Conservation (phyloP, 2,329 filamentous ascomycete genomes). For the Periconia sp. region DNA sequence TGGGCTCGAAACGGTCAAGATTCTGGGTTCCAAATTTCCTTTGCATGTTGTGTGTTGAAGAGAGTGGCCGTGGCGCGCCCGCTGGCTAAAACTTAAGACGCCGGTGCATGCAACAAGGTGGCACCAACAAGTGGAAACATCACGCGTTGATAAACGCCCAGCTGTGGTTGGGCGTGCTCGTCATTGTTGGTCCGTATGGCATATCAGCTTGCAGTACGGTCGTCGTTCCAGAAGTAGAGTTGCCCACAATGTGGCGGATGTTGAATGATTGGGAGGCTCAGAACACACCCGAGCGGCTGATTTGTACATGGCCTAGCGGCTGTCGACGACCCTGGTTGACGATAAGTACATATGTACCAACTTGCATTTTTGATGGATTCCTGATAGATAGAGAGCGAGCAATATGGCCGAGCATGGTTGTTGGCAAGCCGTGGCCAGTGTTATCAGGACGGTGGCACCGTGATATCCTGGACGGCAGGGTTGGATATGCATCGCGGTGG, state of each 20-base stretch:
- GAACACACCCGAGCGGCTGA: background rate
- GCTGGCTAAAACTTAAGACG: constrained; percentile 4
- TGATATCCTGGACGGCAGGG: constrained; percentile 19
- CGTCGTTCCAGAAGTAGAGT: constrained; percentile 10
- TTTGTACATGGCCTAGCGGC: background rate
- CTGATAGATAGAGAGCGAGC: too few species aligned
- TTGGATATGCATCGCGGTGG: background rate
- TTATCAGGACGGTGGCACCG: background rate
- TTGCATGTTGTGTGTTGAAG: constrained; percentile 9
- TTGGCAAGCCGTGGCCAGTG: constrained; percentile 20
- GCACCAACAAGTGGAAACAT: constrained; percentile 3
- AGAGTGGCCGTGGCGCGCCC: constrained; percentile 6
- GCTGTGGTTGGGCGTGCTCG: constrained; percentile 9
- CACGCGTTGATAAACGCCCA: constrained; percentile 15
- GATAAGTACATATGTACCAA: background rate
- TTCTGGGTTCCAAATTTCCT: constrained; percentile 4
- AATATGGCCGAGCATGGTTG: constrained; percentile 5
- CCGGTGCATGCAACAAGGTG: constrained; percentile 4
- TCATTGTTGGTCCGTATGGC: constrained; percentile 16
- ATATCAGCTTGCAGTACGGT: constrained; percentile 8
- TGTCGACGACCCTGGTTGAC: background rate
- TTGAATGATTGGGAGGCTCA: constrained; percentile 4
- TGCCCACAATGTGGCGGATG: constrained; percentile 11
- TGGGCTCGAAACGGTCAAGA: constrained; percentile 9
- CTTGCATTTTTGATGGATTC: background rate